A percentile compares a stretch with the other conserved stretches of the same genome.
Evolutionary conservation across 306 rosid species (phyloP).

Genomic region (Cajanus cajan): DNA sequence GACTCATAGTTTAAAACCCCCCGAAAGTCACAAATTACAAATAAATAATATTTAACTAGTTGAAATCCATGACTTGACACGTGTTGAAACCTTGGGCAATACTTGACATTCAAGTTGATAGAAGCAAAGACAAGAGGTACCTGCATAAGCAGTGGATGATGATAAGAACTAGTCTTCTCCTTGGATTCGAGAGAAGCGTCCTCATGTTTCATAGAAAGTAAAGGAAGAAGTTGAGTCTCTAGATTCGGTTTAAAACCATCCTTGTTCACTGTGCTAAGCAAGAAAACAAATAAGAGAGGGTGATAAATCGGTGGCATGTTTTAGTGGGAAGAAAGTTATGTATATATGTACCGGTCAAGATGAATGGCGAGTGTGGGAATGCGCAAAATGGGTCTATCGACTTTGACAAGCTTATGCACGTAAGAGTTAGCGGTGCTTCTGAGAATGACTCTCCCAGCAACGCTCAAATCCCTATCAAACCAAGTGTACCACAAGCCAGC

Average conservation of each 20-base stretch:
- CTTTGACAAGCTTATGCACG: constrained; percentile 85
- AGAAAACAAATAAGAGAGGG: constrained; percentile 30
- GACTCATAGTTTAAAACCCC: too few relatives aligned
- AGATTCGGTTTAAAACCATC: constrained; percentile 95
- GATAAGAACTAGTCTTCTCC: constrained; percentile 54
- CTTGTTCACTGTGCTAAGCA: constrained; percentile 86
- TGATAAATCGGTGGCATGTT: not conserved
- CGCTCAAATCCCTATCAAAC: constrained; percentile 97
- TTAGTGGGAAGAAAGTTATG: not conserved
- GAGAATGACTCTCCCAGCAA: constrained; percentile 89
- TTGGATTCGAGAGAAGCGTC: constrained; percentile 60
- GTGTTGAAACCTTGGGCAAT: constrained; percentile 14
- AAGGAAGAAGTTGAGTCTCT: constrained; percentile 89
- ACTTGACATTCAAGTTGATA: not conserved
- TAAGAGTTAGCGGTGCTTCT: constrained; percentile 50
- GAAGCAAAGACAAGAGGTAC: constrained; percentile 37
- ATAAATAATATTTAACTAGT: not conserved
- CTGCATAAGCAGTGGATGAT: constrained; percentile 78
- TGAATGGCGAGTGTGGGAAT: constrained; percentile 97
- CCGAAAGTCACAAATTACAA: too few relatives aligned
- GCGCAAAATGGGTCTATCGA: constrained; percentile 77
- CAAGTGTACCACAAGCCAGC: constrained; percentile 95
- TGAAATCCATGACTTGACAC: not conserved
- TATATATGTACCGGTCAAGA: constrained; percentile 65
- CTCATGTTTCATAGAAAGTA: constrained; percentile 68